Percentiles rank a stretch among this genome's conserved stretches.
phyloP scores from a whole-genome alignment of 331 rosid species.

The Telfairia occidentalis region DNA sequence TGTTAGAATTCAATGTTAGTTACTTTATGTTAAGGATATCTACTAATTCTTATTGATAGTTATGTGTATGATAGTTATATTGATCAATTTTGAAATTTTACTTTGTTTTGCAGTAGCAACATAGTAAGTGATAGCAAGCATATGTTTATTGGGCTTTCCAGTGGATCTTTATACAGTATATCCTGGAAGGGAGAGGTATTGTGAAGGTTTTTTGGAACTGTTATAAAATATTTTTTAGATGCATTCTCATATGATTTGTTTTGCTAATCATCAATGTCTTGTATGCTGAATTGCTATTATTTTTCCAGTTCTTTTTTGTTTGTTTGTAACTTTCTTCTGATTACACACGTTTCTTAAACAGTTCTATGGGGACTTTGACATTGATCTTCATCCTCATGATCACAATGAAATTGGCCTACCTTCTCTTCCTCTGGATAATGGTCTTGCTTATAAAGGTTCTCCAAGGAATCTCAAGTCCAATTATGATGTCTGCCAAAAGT shows the following conservation, averaged over 20 bases:
- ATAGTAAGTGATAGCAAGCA: constrained; percentile 66
- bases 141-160: constrained; percentile 83
- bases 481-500: constrained; percentile 29
- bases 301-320: not conserved
- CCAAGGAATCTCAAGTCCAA: constrained; percentile 29
- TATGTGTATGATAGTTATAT: not conserved
- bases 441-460: constrained; percentile 41
- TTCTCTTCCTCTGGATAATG: constrained; percentile 49
- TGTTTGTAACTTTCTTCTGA: constrained; percentile 13
- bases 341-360: constrained; percentile 35
- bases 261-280: constrained; percentile 6
- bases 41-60: not conserved
- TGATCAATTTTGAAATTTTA: constrained; percentile 19
- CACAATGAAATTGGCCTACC: constrained; percentile 30
- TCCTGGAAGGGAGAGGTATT: constrained; percentile 99
- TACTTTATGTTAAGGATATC: not conserved
- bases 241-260: constrained; percentile 10
- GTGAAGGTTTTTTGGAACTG: not conserved
- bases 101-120: constrained; percentile 65
- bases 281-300: not conserved
- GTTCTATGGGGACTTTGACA: constrained; percentile 74
- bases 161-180: constrained; percentile 74
- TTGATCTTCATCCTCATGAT: constrained; percentile 39
- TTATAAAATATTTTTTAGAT: not conserved
- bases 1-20: not conserved